phyloP scores from a whole-genome alignment of 164 flowering plant genomes.

The Magnolia changhungtana region DNA sequence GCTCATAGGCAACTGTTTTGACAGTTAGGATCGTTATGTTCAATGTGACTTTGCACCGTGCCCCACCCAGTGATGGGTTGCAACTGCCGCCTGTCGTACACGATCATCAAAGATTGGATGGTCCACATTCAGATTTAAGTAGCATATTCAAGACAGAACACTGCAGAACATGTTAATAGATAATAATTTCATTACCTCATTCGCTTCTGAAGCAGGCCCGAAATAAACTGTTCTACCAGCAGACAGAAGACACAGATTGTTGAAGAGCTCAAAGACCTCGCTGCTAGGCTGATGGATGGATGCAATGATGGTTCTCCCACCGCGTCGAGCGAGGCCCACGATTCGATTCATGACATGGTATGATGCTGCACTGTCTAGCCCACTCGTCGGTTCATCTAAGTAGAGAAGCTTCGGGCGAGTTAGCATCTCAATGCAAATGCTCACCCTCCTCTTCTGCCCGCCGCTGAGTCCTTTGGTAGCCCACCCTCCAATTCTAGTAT shows the following conservation, averaged over 20 bases:
- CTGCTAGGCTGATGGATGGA: slow-evolving; percentile 78
- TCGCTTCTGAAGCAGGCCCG: slow-evolving; percentile 43
- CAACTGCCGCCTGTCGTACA: too few relatives aligned
- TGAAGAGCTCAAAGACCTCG: slow-evolving; percentile 57
- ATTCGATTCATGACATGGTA: slow-evolving; percentile 46
- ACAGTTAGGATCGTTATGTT: too few relatives aligned
- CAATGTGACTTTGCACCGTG: too few relatives aligned
- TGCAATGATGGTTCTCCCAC: slow-evolving; percentile 48
- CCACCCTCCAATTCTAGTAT: slow-evolving; percentile 60
- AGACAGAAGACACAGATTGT: slow-evolving; percentile 58
- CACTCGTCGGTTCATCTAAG: slow-evolving; percentile 73
- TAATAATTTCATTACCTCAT: slow-evolving; percentile 27
- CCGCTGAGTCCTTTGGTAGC: slow-evolving; percentile 51
- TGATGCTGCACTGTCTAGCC: slow-evolving; percentile 71
- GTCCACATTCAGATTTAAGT: too few relatives aligned
- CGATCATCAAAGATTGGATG: too few relatives aligned
- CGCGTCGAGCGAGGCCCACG: slow-evolving; percentile 22
- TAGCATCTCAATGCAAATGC: slow-evolving; percentile 55
- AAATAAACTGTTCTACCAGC: slow-evolving; percentile 59
- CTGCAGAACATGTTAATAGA: background rate
- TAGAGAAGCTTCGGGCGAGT: slow-evolving; percentile 52
- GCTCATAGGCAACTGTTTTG: too few relatives aligned
- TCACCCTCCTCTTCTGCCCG: slow-evolving; percentile 61
- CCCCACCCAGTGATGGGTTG: too few relatives aligned
- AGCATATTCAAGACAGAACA: background rate